Conservation (phyloP, 2,329 filamentous ascomycete species). For the Clonostachys rhizophaga region DNA sequence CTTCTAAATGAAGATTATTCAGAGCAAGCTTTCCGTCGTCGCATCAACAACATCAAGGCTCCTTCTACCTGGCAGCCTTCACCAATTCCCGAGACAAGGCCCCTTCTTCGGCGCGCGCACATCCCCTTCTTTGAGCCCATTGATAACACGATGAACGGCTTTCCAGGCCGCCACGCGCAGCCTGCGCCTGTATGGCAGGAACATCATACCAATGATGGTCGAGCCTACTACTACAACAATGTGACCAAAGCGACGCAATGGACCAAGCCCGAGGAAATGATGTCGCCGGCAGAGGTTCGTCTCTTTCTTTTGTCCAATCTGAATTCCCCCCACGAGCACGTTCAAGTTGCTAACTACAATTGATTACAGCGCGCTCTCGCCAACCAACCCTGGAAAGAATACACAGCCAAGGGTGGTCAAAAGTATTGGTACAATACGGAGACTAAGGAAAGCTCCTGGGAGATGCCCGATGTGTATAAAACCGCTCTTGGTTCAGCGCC, state of each 20-base stretch:
- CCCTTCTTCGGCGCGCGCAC: too few species aligned
- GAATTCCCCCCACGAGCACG: background rate
- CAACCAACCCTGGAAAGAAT: constrained; percentile 89
- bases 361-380: constrained; percentile 65
- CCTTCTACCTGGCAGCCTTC: too few species aligned
- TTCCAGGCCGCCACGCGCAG: constrained; percentile 40
- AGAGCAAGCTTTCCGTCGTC: too few species aligned
- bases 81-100: too few species aligned
- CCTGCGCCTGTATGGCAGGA: constrained; percentile 69
- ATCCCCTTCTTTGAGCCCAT: too few species aligned
- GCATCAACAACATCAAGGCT: too few species aligned
- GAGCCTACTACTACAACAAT: constrained; percentile 87
- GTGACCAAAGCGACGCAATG: constrained; percentile 86
- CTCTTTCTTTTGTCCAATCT: background rate
- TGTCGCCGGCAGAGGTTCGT: constrained; percentile 74
- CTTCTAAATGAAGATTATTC: too few species aligned
- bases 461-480: constrained; percentile 82
- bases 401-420: constrained; percentile 77
- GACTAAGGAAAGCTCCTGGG: constrained; percentile 90
- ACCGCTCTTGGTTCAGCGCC: constrained; percentile 60
- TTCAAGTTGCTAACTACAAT: background rate
- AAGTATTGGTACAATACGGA: constrained; percentile 96
- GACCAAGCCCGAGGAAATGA: constrained; percentile 88
- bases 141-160: constrained; percentile 50
- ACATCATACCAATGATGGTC: constrained; percentile 74